phyloP scores from a whole-genome alignment of 2,329 filamentous ascomycete genomes.

The Thielaviopsis cerberus region DNA sequence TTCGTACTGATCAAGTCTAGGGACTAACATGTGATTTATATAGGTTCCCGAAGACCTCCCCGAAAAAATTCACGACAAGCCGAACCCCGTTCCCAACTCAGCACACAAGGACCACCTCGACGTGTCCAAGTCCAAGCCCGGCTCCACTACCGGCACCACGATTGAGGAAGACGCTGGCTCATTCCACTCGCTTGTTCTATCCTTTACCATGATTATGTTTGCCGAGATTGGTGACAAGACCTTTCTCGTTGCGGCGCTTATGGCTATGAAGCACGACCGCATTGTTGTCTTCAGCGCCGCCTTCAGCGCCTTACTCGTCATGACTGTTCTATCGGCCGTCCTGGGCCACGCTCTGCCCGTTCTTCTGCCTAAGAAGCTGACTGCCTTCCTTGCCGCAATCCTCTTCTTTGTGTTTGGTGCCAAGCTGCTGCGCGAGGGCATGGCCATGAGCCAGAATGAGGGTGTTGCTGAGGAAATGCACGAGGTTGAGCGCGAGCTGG shows the following conservation, averaged over 20 bases:
- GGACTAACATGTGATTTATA: constrained; percentile 7
- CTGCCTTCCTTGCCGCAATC: constrained; percentile 65
- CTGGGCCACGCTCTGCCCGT: constrained; percentile 83
- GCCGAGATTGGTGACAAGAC: constrained; percentile 98
- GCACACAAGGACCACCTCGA: constrained; percentile 47
- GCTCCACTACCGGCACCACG: constrained; percentile 13
- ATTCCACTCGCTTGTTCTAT: constrained; percentile 75
- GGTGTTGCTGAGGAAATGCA: constrained; percentile 95
- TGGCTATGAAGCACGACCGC: constrained; percentile 97
- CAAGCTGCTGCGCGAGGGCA: constrained; percentile 67
- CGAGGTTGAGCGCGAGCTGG: constrained; percentile 83
- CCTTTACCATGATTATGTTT: constrained; percentile 91
- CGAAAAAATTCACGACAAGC: constrained; percentile 55
- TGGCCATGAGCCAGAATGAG: constrained; percentile 74
- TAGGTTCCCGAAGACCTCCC: constrained; percentile 72
- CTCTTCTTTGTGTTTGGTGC: constrained; percentile 82
- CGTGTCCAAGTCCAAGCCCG: constrained; percentile 19
- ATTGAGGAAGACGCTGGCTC: constrained; percentile 24
- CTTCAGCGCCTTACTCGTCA: constrained; percentile 75
- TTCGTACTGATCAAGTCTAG: not conserved
- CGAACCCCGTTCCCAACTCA: constrained; percentile 48
- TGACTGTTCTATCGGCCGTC: constrained; percentile 87
- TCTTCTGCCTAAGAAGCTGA: constrained; percentile 76
- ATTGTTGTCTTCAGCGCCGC: constrained; percentile 87
- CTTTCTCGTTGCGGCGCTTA: constrained; percentile 86